A percentile compares a stretch with the other conserved stretches of the same genome.
These are phyloP conservation scores for Barnettozyma siamensis DNA, from an alignment of 805 yeast genomes.

Conservation along the genomic window DNA sequence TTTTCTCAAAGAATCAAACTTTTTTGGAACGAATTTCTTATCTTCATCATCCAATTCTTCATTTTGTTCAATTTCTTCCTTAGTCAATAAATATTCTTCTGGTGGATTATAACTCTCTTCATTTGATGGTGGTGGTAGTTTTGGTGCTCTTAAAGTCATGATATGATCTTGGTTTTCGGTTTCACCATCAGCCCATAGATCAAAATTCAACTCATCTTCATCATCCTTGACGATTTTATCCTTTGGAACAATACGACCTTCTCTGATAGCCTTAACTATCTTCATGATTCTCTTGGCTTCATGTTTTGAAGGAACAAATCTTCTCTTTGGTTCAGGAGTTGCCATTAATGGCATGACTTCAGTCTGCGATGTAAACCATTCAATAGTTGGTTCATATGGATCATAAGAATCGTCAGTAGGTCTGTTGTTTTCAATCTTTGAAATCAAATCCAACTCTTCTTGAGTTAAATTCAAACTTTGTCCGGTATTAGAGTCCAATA, in stretches of 20 bases:
- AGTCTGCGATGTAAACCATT: slow-evolving; percentile 85
- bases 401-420: slow-evolving; percentile 72
- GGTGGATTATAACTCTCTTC: slow-evolving; percentile 98
- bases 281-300: slow-evolving; percentile 97
- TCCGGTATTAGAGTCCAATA: slow-evolving; percentile 87
- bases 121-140: slow-evolving; percentile 90
- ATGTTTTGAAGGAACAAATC: slow-evolving; percentile 94
- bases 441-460: slow-evolving; percentile 85
- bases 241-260: slow-evolving; percentile 87
- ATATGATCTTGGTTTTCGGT: slow-evolving; percentile 64
- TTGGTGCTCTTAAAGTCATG: slow-evolving; percentile 93
- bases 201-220: slow-evolving; percentile 53
- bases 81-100: slow-evolving; percentile 79
- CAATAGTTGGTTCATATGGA: slow-evolving; percentile 91
- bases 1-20: slow-evolving; percentile 73
- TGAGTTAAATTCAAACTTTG: slow-evolving; percentile 69
- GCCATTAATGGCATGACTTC: slow-evolving; percentile 92
- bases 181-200: slow-evolving; percentile 80
- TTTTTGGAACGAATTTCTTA: slow-evolving; percentile 73
- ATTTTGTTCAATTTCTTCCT: slow-evolving; percentile 74
- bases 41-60: slow-evolving; percentile 70
- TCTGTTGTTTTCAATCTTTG: slow-evolving; percentile 80
- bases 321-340: slow-evolving; percentile 93
- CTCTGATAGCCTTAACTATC: slow-evolving; percentile 92
- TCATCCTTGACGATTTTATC: slow-evolving; percentile 44